These are phyloP conservation scores for Tulasnella calospora DNA, from an alignment of 768 basidiomycete species.

Conservation along the genomic window DNA sequence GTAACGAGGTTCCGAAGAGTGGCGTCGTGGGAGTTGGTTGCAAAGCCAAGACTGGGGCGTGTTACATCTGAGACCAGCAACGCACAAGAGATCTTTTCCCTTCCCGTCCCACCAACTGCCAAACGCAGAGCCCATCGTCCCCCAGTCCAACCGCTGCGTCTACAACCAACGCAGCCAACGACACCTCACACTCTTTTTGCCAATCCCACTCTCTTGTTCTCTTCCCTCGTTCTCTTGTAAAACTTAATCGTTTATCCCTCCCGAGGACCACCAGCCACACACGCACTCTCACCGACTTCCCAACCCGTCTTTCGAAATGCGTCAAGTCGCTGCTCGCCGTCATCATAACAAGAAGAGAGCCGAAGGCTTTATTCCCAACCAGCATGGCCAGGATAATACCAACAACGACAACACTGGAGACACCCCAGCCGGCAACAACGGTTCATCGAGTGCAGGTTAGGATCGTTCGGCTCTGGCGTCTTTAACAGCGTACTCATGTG, in stretches of 20 bases:
- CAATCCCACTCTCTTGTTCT: slow-evolving; percentile 4
- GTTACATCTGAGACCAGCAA: background rate
- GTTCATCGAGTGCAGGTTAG: background rate
- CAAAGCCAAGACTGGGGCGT: background rate
- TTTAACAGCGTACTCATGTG: background rate
- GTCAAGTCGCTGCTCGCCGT: background rate
- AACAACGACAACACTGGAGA: background rate
- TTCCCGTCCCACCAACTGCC: background rate
- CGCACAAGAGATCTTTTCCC: background rate
- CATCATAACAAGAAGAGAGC: background rate
- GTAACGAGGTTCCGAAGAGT: background rate
- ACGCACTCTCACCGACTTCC: background rate
- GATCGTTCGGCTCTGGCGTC: background rate
- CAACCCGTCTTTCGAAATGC: background rate
- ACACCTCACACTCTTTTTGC: slow-evolving; percentile 16
- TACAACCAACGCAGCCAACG: background rate
- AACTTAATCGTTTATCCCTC: background rate
- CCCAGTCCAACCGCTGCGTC: background rate
- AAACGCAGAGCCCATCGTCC: background rate
- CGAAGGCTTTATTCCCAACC: background rate
- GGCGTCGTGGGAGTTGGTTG: slow-evolving; percentile 7
- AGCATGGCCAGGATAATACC: background rate
- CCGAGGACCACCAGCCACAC: background rate
- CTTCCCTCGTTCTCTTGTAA: background rate
- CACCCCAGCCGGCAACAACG: background rate